Base-by-base conservation (phyloP, 768 basidiomycete genomes). In the Ramaria sp. region DNA sequence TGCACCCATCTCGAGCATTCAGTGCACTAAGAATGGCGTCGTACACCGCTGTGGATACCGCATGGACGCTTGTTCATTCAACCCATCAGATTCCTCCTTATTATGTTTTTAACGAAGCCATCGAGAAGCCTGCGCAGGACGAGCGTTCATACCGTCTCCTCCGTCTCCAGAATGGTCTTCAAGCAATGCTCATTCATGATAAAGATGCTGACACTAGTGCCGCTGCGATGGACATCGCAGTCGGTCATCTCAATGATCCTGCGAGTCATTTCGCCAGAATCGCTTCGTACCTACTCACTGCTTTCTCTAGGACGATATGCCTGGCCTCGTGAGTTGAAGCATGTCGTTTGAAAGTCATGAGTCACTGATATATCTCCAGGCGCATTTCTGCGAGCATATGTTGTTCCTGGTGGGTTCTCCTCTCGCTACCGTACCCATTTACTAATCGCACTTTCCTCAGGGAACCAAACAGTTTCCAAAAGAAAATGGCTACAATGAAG, bases 351-450 rank as follows among this genome's bases (percentile, higher is more conserved):
- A 10, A 24, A 18, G 13, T 45, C 10, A 16, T 16, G 27, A 47
- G 15, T 28, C 2, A 45, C 42, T 45, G n/a, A 32, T 15, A 50
- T 37, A 22, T 30, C 15, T 32, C 24, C 22, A 55, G 53, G 92
- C 92, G 47, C 91, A 95, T 67, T 94, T 94, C 64, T 94, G 93
- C 70, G 95, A 99, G 66, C 95, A 99, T 67, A 65, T 99, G 48
- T 69, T 96, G 58, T 99, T 99, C 69, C 90, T 99, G 83, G 94
- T 92, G 61, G 58, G 82, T 66, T 7, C 3, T 25, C 27, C 6
- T 32, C 32, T 37, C 44, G 32, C 7, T 13, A 18, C 28, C 8
- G n/a, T 16, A 4, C 4, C 27, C 22, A 34, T 34, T 34, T 34
- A 34, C 25, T 16, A 15, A 15, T 45, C 32, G 47, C 16, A 55